phyloP scores from a whole-genome alignment of 179 eudicot species.

The Monotropa hypopitys region DNA sequence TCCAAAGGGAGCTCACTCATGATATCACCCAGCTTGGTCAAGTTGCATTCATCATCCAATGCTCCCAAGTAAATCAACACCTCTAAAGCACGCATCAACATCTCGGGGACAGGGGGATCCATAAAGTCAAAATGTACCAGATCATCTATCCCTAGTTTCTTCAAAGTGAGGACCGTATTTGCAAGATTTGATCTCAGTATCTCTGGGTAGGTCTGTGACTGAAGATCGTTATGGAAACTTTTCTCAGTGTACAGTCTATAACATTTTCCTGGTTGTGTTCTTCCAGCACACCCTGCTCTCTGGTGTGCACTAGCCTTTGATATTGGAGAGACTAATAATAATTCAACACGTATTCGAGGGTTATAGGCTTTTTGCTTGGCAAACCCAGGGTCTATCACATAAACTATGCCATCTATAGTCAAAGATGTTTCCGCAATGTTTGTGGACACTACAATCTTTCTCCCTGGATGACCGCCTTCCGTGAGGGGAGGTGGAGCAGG shows the following conservation, averaged over 20 bases:
- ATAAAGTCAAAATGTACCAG: slow-evolving; percentile 93
- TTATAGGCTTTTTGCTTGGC: slow-evolving; percentile 90
- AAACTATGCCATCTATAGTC: slow-evolving; percentile 95
- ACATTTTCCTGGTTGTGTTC: slow-evolving; percentile 99
- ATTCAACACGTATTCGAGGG: slow-evolving; percentile 91
- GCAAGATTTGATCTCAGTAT: slow-evolving; percentile 90
- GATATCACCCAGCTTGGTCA: slow-evolving; percentile 80
- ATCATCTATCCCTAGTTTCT: slow-evolving; percentile 91
- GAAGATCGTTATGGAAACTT: slow-evolving; percentile 82
- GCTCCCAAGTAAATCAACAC: slow-evolving; percentile 89
- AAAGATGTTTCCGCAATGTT: slow-evolving; percentile 96
- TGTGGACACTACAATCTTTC: slow-evolving; percentile 91
- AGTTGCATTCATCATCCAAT: slow-evolving; percentile 92
- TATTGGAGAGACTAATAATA: slow-evolving; percentile 89
- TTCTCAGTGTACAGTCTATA: slow-evolving; percentile 85
- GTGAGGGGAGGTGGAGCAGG: slow-evolving; percentile 82
- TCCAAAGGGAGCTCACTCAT: slow-evolving; percentile 96
- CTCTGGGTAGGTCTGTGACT: slow-evolving; percentile 93
- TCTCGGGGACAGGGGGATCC: slow-evolving; percentile 99
- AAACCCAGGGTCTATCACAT: slow-evolving; percentile 91
- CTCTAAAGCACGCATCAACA: slow-evolving; percentile 90
- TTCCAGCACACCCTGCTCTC: slow-evolving; percentile 97
- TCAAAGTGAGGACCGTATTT: slow-evolving; percentile 82
- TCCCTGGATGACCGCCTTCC: slow-evolving; percentile 81
- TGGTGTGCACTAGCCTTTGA: slow-evolving; percentile 99